phyloP scores from a whole-genome alignment of 768 basidiomycete genomes.

The Royoungia palumana region DNA sequence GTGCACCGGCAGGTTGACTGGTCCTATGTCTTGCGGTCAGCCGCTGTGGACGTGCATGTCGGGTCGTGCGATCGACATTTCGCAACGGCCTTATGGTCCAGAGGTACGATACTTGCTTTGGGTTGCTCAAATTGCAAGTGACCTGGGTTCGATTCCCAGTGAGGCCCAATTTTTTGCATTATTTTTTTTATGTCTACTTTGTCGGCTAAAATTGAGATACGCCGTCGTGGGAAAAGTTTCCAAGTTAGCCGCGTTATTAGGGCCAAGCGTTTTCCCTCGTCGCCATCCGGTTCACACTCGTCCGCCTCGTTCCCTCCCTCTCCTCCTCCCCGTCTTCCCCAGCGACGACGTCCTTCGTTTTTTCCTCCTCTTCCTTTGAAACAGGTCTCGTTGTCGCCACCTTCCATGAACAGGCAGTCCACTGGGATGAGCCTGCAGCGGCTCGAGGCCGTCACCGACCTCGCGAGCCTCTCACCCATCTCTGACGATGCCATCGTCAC shows the following conservation, averaged over 20 bases:
- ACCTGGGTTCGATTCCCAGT: slow-evolving; percentile 41
- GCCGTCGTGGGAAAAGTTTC: slow-evolving; percentile 21
- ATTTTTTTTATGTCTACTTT: too few species aligned
- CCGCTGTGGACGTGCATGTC: background rate
- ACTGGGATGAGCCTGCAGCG: slow-evolving; percentile 50
- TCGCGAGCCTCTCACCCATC: slow-evolving; percentile 59
- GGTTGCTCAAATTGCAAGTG: slow-evolving; percentile 32
- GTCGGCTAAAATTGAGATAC: slow-evolving; percentile 3
- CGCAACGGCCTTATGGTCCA: slow-evolving; percentile 31
- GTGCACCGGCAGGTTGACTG: too few species aligned
- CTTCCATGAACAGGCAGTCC: slow-evolving; percentile 42
- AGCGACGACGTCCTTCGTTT: background rate
- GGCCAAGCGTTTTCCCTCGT: slow-evolving; percentile 21
- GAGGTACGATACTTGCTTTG: slow-evolving; percentile 41
- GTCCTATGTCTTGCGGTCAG: slow-evolving; percentile 17
- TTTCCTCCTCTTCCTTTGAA: background rate
- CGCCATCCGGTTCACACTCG: slow-evolving; percentile 9
- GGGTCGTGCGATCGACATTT: background rate
- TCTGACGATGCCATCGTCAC: slow-evolving; percentile 85
- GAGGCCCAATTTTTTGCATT: slow-evolving; percentile 31
- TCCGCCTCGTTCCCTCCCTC: slow-evolving; percentile 20
- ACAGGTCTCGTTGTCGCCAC: background rate
- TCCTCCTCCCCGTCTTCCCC: slow-evolving; percentile 8
- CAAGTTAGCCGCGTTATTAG: slow-evolving; percentile 27
- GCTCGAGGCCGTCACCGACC: slow-evolving; percentile 70